Conservation (phyloP, 1,139 yeast genomes). For the Candida pseudoviswanathii region DNA sequence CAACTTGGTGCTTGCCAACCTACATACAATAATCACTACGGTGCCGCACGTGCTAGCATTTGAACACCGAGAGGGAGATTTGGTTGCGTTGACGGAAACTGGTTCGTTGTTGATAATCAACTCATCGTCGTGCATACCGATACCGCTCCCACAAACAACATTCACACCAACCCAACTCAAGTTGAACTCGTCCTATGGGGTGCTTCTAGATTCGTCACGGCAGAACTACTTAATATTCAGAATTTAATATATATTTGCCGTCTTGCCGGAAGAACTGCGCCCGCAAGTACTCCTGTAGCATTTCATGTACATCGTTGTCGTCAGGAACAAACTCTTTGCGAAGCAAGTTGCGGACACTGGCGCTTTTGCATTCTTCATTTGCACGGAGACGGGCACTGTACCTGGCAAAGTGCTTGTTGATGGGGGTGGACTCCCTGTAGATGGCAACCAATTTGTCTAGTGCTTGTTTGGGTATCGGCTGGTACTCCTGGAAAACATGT, state of each 20-base stretch:
- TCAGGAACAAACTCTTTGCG: slow-evolving; percentile 33
- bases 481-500: slow-evolving; percentile 18
- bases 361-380: too few species aligned
- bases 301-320: slow-evolving; percentile 32
- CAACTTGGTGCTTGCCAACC: slow-evolving; percentile 21
- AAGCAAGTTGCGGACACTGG: slow-evolving; percentile 22
- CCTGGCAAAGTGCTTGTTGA: slow-evolving; percentile 30
- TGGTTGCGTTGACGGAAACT: slow-evolving; percentile 11
- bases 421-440: slow-evolving; percentile 16
- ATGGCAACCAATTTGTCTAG: slow-evolving; percentile 21
- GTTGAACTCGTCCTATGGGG: slow-evolving; percentile 25
- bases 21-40: slow-evolving; percentile 3
- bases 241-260: slow-evolving; percentile 23
- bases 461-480: slow-evolving; percentile 26
- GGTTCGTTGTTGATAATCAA: slow-evolving; percentile 10
- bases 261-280: slow-evolving; percentile 33
- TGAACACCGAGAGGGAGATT: slow-evolving; percentile 9
- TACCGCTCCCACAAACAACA: slow-evolving; percentile 8
- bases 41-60: slow-evolving; percentile 11
- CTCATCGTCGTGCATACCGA: slow-evolving; percentile 8
- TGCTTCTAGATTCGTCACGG: slow-evolving; percentile 41
- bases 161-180: slow-evolving; percentile 13
- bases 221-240: slow-evolving; percentile 40
- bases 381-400: slow-evolving; percentile 23
- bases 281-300: slow-evolving; percentile 32